Conservation (phyloP, 768 basidiomycete species). For the Boletus pseudopeckii region DNA sequence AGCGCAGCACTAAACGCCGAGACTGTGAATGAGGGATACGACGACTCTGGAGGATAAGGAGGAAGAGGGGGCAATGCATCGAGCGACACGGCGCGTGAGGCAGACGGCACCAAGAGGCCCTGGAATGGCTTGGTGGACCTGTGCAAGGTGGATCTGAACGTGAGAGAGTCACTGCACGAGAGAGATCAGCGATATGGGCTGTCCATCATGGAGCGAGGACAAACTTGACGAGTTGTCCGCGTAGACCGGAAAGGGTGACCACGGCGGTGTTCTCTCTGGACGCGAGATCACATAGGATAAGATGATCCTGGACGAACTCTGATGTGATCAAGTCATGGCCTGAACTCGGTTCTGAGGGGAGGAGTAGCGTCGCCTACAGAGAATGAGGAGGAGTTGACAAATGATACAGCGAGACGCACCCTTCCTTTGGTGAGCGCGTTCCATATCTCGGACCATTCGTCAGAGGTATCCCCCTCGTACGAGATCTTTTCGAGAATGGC, state of each 20-base stretch:
- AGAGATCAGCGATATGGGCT: slow-evolving; percentile 28
- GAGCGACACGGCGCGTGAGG: slow-evolving; percentile 36
- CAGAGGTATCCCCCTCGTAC: slow-evolving; percentile 43
- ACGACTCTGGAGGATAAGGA: slow-evolving; percentile 29
- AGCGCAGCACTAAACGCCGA: slow-evolving; percentile 37
- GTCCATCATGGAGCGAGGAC: slow-evolving; percentile 33
- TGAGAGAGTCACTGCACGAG: slow-evolving; percentile 34
- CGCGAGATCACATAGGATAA: slow-evolving; percentile 61
- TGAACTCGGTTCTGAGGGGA: slow-evolving; percentile 63
- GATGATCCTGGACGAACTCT: slow-evolving; percentile 81
- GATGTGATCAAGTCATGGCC: slow-evolving; percentile 56
- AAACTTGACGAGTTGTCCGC: slow-evolving; percentile 66
- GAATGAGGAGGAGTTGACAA: neutral
- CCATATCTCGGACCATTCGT: slow-evolving; percentile 74
- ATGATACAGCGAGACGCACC: slow-evolving; percentile 40
- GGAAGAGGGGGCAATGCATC: slow-evolving; percentile 57
- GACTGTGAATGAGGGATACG: slow-evolving; percentile 49
- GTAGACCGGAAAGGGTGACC: slow-evolving; percentile 79
- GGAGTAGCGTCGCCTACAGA: slow-evolving; percentile 69
- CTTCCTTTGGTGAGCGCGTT: slow-evolving; percentile 58
- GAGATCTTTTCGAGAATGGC: slow-evolving; percentile 72
- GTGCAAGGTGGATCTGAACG: slow-evolving; percentile 43
- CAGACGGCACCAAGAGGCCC: slow-evolving; percentile 32
- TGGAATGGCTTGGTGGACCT: slow-evolving; percentile 41
- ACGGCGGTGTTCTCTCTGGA: slow-evolving; percentile 47